Percentiles rank a stretch among this genome's conserved stretches.
Conservation (phyloP, 2,329 filamentous ascomycete genomes). For the Madurella fahalii region DNA sequence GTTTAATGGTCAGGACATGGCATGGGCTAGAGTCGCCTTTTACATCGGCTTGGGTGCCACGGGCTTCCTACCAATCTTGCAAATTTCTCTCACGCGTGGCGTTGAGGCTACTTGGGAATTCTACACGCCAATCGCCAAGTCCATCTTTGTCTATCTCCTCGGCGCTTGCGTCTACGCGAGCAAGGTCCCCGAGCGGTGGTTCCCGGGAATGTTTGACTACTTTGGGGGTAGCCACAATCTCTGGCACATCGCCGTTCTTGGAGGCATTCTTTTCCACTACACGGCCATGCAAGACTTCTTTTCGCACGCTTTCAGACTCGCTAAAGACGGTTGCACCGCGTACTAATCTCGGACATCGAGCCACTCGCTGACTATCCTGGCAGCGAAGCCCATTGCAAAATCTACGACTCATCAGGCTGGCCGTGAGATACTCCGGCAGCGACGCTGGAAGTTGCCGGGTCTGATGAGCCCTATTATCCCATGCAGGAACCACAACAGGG, state of each 20-base stretch:
- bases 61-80: constrained; percentile 82
- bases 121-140: constrained; percentile 83
- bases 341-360: constrained; percentile 36
- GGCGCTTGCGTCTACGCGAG: constrained; percentile 87
- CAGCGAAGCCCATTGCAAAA: neutral
- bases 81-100: constrained; percentile 75
- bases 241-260: constrained; percentile 92
- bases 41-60: constrained; percentile 84
- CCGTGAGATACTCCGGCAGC: neutral
- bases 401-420: neutral
- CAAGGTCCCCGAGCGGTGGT: constrained; percentile 90
- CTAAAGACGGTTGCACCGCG: constrained; percentile 54
- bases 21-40: constrained; percentile 87
- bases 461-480: neutral
- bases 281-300: constrained; percentile 95
- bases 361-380: neutral
- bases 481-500: too few relatives aligned
- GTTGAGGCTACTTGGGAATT: constrained; percentile 80
- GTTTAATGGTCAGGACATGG: constrained; percentile 90
- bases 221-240: constrained; percentile 94
- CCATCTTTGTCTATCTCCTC: constrained; percentile 75
- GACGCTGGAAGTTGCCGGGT: too few relatives aligned
- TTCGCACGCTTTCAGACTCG: constrained; percentile 66
- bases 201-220: constrained; percentile 90
- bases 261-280: constrained; percentile 97